Percentiles rank a stretch among this genome's conserved stretches.
These are phyloP conservation scores for Saccharomycopsis sp. DNA, from an alignment of 805 yeast species.

Conservation along the genomic window DNA sequence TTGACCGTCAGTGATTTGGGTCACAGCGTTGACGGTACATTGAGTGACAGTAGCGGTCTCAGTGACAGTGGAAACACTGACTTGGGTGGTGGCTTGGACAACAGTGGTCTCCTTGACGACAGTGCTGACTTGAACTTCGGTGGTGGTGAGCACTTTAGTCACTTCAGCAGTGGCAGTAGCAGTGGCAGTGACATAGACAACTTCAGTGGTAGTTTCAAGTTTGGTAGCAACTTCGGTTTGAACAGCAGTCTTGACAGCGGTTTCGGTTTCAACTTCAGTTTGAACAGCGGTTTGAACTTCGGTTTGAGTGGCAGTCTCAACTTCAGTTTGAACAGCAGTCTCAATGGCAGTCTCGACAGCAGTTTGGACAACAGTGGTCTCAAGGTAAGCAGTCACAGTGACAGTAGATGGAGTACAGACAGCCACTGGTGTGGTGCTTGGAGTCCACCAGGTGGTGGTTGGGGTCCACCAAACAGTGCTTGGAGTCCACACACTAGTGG, in stretches of 20 bases:
- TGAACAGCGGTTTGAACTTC: not conserved
- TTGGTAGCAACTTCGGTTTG: not conserved
- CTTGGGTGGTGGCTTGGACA: not conserved
- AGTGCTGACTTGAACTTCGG: not conserved
- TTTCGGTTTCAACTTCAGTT: not conserved
- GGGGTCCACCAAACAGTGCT: conserved; percentile 13
- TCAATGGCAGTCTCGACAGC: not conserved
- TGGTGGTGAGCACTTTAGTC: not conserved
- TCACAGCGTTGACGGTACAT: conserved; percentile 8
- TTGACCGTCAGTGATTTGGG: conserved; percentile 24
- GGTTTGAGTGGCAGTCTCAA: not conserved
- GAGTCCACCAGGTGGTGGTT: conserved; percentile 24
- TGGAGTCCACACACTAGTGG: not conserved
- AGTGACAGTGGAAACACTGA: not conserved
- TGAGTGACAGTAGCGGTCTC: not conserved
- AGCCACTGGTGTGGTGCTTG: conserved; percentile 9
- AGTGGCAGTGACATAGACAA: not conserved
- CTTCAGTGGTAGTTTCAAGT: not conserved
- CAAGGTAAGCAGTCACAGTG: not conserved
- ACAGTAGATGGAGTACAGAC: not conserved
- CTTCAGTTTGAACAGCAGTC: conserved; percentile 1
- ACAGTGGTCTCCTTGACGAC: not conserved
- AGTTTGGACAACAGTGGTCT: not conserved
- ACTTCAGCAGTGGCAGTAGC: not conserved
- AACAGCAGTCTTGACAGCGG: not conserved